Base-by-base conservation (phyloP, 192 early-diverging fungal genomes). In the Backusella tarrabulga region DNA sequence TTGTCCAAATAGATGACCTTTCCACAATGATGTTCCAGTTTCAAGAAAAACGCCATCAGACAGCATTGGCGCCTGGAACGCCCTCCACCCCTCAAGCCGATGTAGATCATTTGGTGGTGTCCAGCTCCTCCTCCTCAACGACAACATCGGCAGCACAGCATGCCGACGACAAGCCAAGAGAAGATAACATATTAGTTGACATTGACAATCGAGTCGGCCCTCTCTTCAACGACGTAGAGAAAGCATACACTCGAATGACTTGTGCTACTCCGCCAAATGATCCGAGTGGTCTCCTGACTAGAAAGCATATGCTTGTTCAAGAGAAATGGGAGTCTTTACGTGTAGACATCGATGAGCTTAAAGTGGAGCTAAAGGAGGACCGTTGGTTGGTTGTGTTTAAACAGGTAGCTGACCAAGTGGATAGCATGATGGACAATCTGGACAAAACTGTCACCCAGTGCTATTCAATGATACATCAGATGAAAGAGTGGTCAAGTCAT, bases 321-420 rank as follows among this genome's bases (percentile, higher is more conserved):
- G 82, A 81, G 67, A 77, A 79, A 23, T 90, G 87, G 87, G 89
- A 90, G 8, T 78, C 71, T 26, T 76, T 90, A 68, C 81, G 87
- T 40, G 68, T 85, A 34, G 86, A 88, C 52, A 88, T 88, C 21
- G 86, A 88, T 67, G 83, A 85, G 14, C 79, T 90, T 54, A 88
- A 85, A 50, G 85, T 86, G 17, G 89, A 90, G 21, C 77, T 87
- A 11, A 90, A 90, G 67, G 89, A 90, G 71, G 89, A 90, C 36
- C 78, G 77, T 69, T 90, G 89, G 89, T 75, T 88, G 12, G 71
- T 79, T 26, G 85, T 87, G 32, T 90, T 90, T 78, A 83, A 82
- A 50, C 85, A 86, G 60, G 86, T 87, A 6, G 77, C 87, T 3
- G 81, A 86, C 71, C 86, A 90, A 68, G 87, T 86, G 19, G 85